phyloP scores from a whole-genome alignment of 305 asterid species.

The Fraxinus angustifolia region DNA sequence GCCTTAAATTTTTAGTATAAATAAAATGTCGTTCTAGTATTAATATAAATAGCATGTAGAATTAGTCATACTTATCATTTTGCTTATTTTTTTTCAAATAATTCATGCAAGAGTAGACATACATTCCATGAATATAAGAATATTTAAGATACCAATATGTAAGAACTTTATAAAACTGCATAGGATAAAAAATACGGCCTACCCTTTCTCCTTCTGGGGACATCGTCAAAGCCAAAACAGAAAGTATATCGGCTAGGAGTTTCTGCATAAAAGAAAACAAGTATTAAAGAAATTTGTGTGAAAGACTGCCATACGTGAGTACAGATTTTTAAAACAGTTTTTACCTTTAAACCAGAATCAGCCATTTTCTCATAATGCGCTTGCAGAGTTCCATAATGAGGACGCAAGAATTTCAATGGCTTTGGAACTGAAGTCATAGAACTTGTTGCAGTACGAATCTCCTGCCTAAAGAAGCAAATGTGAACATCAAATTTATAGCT shows the following conservation, averaged over 20 bases:
- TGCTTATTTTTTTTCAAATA: neutral
- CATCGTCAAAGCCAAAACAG: constrained; percentile 98
- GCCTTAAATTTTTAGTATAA: neutral
- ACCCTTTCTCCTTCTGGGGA: constrained; percentile 99
- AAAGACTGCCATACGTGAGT: neutral
- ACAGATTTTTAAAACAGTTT: constrained; percentile 8
- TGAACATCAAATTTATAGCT: neutral
- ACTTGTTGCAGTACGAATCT: constrained; percentile 94
- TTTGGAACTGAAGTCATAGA: constrained; percentile 99
- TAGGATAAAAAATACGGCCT: constrained; percentile 20
- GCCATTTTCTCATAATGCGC: constrained; percentile 63
- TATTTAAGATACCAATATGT: constrained; percentile 1
- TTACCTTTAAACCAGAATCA: constrained; percentile 73
- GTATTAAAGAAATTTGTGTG: constrained; percentile 1
- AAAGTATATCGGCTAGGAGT: constrained; percentile 87
- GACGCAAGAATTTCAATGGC: constrained; percentile 95
- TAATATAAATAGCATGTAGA: neutral
- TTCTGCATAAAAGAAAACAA: constrained; percentile 42
- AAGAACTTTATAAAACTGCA: constrained; percentile 2
- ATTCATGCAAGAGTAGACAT: constrained; percentile 6
- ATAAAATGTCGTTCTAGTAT: neutral
- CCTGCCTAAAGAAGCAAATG: constrained; percentile 55
- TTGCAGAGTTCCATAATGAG: constrained; percentile 92
- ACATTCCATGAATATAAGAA: neutral
- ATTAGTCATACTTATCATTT: neutral